Evolutionary conservation across 2,329 filamentous ascomycete species (phyloP), one percentile per base, ranked within the genome.

Genomic region (Curvularia eragrostidis): DNA sequence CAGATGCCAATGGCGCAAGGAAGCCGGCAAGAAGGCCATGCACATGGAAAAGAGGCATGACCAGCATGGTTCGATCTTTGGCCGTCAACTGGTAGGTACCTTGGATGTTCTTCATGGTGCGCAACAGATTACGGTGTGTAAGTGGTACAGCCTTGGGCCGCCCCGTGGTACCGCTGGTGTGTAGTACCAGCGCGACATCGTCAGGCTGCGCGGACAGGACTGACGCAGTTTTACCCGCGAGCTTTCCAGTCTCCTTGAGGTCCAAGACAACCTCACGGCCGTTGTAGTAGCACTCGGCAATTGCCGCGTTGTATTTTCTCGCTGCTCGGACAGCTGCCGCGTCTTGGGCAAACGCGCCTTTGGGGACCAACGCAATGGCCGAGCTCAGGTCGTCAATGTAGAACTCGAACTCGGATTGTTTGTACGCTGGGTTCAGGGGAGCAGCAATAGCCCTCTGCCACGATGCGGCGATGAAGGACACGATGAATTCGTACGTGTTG

Each of bases 41-140:
- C 48, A 96, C 91, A 77, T 96, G 91, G 83, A 96, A 96, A 1
- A 96, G 84, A 18, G 91, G 91, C 91, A 96, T 96, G 59, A 96
- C 91, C 15, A 96, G 84, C 84, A 93, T 89, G 26, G 91, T 94
- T 46, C 91, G 87, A 75, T 96, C 91, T 51, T 83, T 74, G 5
- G 86, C 75, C 0, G 86, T 88, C 59, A 96, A 83, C 54, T 89
- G 77, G 75, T 96, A 96, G 6, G 91, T 96, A 57, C 84, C 81
- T 71, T 89, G 83, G 73, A 96, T 92, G 78, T 95, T 96, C 69
- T 84, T 83, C 91, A 95, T 95, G 15, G 91, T 94, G 59, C 87
- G 84, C 6, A 90, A 90, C 59, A 96, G 82, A 77, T 96, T 95
- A 65, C 84, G 86, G 78, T 95, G 91, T 12, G 90, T 91, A 69